Conservation (phyloP, 2,329 filamentous ascomycete species). For the Diaporthe eres region DNA sequence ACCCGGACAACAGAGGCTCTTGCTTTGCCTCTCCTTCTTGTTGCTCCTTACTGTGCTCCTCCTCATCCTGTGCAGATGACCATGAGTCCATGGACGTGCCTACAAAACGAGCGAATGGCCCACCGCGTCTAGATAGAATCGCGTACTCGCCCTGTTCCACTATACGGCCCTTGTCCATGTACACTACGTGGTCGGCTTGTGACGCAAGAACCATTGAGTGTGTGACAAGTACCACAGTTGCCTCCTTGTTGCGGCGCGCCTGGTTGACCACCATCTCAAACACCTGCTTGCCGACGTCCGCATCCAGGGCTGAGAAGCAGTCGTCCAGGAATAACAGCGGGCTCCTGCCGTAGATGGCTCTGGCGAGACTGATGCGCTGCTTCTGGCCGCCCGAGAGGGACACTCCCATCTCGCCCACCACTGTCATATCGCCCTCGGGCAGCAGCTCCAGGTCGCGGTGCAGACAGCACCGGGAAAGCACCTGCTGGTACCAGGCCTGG, state of each 20-base stretch:
- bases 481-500: constrained; percentile 72
- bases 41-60: constrained; percentile 68
- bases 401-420: constrained; percentile 44
- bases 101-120: constrained; percentile 26
- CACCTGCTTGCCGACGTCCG: constrained; percentile 30
- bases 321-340: constrained; percentile 42
- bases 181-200: constrained; percentile 75
- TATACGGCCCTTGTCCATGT: constrained; percentile 76
- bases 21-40: not conserved
- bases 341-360: constrained; percentile 40
- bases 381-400: constrained; percentile 46
- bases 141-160: constrained; percentile 71
- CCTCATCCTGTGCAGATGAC: constrained; percentile 64
- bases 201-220: constrained; percentile 70
- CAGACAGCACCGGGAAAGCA: constrained; percentile 75
- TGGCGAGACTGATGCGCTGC: constrained; percentile 44
- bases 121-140: constrained; percentile 12
- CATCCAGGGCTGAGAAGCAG: constrained; percentile 41
- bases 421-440: constrained; percentile 42
- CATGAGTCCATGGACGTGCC: constrained; percentile 49
- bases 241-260: constrained; percentile 40
- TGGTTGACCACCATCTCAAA: constrained; percentile 44
- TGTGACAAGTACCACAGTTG: constrained; percentile 46
- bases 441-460: constrained; percentile 70
- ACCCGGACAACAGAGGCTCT: not conserved